Conservation (phyloP, 176 grass and related monocot species). For the Elaeis guineensis region DNA sequence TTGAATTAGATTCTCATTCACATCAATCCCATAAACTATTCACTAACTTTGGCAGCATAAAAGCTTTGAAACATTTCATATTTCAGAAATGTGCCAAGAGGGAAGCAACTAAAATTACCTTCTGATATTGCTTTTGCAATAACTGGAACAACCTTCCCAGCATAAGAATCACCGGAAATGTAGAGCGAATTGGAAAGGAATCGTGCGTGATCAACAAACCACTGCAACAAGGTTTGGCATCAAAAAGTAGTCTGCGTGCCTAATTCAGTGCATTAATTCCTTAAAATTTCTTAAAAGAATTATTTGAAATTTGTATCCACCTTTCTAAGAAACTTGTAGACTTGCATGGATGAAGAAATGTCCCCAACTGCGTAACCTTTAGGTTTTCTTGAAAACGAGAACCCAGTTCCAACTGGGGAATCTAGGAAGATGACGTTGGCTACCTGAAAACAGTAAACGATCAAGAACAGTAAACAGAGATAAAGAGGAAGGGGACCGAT, state of each 20-base stretch:
- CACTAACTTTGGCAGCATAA: too few relatives aligned
- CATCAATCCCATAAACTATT: too few relatives aligned
- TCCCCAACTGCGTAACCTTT: conserved; percentile 23
- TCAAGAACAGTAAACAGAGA: neutral
- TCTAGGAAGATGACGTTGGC: conserved; percentile 23
- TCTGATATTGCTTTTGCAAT: conserved; percentile 36
- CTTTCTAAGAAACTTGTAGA: conserved; percentile 16
- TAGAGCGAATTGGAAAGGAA: conserved; percentile 47
- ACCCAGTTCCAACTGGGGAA: conserved; percentile 24
- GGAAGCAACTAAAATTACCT: conserved; percentile 12
- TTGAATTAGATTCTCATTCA: too few relatives aligned
- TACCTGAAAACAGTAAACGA: neutral
- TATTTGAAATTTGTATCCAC: neutral
- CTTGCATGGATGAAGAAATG: neutral
- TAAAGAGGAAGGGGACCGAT: neutral
- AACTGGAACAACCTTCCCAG: conserved; percentile 34
- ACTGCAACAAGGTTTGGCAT: conserved; percentile 13
- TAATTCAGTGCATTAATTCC: too few relatives aligned
- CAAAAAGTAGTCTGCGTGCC: neutral
- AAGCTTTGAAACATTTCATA: too few relatives aligned
- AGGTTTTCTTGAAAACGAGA: conserved; percentile 16
- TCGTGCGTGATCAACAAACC: conserved; percentile 36
- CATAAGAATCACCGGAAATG: conserved; percentile 46
- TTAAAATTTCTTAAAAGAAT: neutral
- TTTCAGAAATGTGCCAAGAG: too few relatives aligned